Evolutionary conservation across 2,329 filamentous ascomycete genomes (phyloP), one percentile per base, ranked within the genome.

Genomic region (Pestalotiopsis sp.): DNA sequence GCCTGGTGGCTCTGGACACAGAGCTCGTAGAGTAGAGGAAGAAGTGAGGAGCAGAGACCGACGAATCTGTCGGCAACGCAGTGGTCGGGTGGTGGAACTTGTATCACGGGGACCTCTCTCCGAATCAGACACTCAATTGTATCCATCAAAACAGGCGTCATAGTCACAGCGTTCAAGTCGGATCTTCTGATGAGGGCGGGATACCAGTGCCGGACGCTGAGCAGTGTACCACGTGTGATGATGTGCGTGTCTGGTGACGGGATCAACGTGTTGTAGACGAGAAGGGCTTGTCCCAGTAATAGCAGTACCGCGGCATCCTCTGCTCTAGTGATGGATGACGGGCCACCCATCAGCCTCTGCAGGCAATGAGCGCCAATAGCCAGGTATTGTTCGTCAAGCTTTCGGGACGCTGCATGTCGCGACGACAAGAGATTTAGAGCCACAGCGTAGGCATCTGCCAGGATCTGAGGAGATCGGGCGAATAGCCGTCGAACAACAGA

Each of bases 21-120:
- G 7, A 79, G 70, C 52, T 79, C 76, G 65, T 79, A 77, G 2
- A 80, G 66, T n/a, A 78, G 69, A 27, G 77, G 76, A 4, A 80
- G 67, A 9, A 79, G 71, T 2, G 77, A 73, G 2, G 73, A 71
- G 49, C 73, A 76, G 7, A 79, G 60, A 20, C 78, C 78, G 6
- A 72, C 73, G 57, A 73, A 75, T 36, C 76, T 73, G 65, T 80
- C 77, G 20, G 79, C 72, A 40, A 76, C 70, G 49, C 72, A 56
- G 58, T 69, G 70, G 23, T 70, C 69, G 4, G 71, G 65, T n/a
- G 41, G 36, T 7, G 69, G 67, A 36, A 76, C 72, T 66, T 73
- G 73, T 7, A 79, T 72, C 41, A 79, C 73, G 14, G 78, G 78
- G 4, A 78, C 61, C 58, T 79, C 74, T 40, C 78, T 75, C 60